phyloP scores from a whole-genome alignment of 2,329 filamentous ascomycete species.

The Aspergillus hortae region DNA sequence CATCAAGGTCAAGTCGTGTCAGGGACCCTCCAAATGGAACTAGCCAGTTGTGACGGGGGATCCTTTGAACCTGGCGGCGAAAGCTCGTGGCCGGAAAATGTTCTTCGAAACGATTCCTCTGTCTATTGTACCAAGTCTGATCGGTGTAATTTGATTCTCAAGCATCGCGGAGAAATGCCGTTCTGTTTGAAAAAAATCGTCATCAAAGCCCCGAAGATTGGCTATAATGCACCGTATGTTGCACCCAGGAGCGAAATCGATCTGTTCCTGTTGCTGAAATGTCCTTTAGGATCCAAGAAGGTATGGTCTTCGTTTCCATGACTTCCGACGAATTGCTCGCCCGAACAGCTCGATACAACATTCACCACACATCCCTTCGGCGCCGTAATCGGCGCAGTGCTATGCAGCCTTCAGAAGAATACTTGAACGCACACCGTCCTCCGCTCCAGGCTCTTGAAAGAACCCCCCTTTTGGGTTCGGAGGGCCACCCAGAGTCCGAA shows the following conservation, averaged over 20 bases:
- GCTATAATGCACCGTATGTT: slow-evolving; percentile 83
- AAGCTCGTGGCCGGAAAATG: slow-evolving; percentile 70
- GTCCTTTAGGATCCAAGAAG: slow-evolving; percentile 73
- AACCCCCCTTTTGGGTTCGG: slow-evolving; percentile 20
- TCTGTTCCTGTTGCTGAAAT: slow-evolving; percentile 29
- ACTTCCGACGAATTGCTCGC: slow-evolving; percentile 69
- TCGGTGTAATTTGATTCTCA: slow-evolving; percentile 79
- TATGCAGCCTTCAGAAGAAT: slow-evolving; percentile 38
- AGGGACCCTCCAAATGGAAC: slow-evolving; percentile 77
- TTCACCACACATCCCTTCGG: slow-evolving; percentile 54
- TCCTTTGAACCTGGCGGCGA: slow-evolving; percentile 53
- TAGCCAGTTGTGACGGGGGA: slow-evolving; percentile 85
- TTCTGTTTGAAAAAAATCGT: slow-evolving; percentile 83
- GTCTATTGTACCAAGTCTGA: slow-evolving; percentile 91
- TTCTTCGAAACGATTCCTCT: slow-evolving; percentile 74
- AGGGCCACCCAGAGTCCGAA: slow-evolving; percentile 22
- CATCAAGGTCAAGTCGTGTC: slow-evolving; percentile 83
- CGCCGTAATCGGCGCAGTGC: slow-evolving; percentile 27
- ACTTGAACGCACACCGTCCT: slow-evolving; percentile 34
- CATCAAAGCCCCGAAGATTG: slow-evolving; percentile 76
- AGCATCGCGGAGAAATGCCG: slow-evolving; percentile 73
- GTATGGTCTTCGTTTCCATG: slow-evolving; percentile 91
- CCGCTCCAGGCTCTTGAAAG: slow-evolving; percentile 33
- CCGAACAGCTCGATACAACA: slow-evolving; percentile 70
- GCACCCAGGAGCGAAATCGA: neutral